These are phyloP conservation scores for Schoenoplectus tabernaemontani DNA, from an alignment of 202 grass and related monocot species.

Conservation along the genomic window DNA sequence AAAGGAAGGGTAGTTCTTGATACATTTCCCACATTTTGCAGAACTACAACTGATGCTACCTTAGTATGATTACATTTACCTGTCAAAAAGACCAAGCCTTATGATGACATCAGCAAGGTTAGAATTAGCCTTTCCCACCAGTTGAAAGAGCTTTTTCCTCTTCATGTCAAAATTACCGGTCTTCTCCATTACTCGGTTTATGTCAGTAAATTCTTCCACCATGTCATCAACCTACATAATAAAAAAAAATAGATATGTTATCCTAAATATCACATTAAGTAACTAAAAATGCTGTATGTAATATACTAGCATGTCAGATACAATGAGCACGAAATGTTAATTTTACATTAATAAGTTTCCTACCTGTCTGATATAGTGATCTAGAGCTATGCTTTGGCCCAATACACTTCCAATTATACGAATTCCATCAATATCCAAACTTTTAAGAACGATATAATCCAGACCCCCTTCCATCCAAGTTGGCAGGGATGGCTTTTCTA, in stretches of 20 bases:
- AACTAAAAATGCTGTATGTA: neutral
- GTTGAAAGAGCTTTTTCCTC: slow-evolving; percentile 92
- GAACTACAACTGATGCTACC: neutral
- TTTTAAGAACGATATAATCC: slow-evolving; percentile 88
- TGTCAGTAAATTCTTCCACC: slow-evolving; percentile 93
- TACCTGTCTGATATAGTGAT: slow-evolving; percentile 95
- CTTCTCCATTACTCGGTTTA: slow-evolving; percentile 89
- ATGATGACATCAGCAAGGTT: slow-evolving; percentile 91
- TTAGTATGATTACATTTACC: slow-evolving; percentile 30
- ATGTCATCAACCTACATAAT: slow-evolving; percentile 81
- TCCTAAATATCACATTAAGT: slow-evolving; percentile 10
- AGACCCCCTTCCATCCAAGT: slow-evolving; percentile 92
- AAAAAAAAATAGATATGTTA: slow-evolving; percentile 4
- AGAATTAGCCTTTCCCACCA: slow-evolving; percentile 89
- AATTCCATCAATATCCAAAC: slow-evolving; percentile 75
- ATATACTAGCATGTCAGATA: neutral
- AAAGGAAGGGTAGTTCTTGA: neutral
- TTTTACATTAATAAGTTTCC: neutral
- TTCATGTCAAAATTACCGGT: slow-evolving; percentile 49
- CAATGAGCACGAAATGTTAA: neutral
- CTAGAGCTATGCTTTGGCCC: slow-evolving; percentile 94
- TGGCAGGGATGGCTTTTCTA: slow-evolving; percentile 60
- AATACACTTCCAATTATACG: slow-evolving; percentile 82
- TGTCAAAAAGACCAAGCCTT: slow-evolving; percentile 91
- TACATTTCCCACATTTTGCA: neutral